These are phyloP conservation scores for Coprinellus micaceus DNA, from an alignment of 768 basidiomycete genomes.

Conservation along the genomic window DNA sequence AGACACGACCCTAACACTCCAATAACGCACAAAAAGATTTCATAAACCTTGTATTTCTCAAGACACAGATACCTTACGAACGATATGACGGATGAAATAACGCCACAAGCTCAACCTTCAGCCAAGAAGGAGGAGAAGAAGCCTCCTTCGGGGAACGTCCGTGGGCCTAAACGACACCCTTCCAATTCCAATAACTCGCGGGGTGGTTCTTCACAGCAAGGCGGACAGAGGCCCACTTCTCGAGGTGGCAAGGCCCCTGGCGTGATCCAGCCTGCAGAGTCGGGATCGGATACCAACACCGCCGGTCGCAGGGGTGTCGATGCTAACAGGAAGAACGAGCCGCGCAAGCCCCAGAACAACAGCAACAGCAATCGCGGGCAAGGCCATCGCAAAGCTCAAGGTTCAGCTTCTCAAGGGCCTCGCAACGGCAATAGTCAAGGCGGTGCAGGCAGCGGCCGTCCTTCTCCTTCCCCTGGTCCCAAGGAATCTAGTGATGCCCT, in stretches of 20 bases:
- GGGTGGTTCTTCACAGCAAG: slow-evolving; percentile 38
- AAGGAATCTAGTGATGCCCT: slow-evolving; percentile 75
- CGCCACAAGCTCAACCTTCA: slow-evolving; percentile 51
- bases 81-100: slow-evolving; percentile 84
- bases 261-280: slow-evolving; percentile 47
- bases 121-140: slow-evolving; percentile 77
- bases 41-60: slow-evolving; percentile 46
- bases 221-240: slow-evolving; percentile 57
- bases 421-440: slow-evolving; percentile 43
- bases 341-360: slow-evolving; percentile 46
- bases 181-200: slow-evolving; percentile 49
- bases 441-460: slow-evolving; percentile 39
- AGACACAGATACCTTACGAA: slow-evolving; percentile 58
- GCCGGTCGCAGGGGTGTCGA: slow-evolving; percentile 49
- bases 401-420: slow-evolving; percentile 54
- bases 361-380: neutral
- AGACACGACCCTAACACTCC: slow-evolving; percentile 22
- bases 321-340: slow-evolving; percentile 51
- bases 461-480: slow-evolving; percentile 45
- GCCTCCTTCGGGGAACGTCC: slow-evolving; percentile 45
- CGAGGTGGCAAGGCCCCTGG: slow-evolving; percentile 52
- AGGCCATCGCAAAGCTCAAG: slow-evolving; percentile 31
- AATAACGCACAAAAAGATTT: slow-evolving; percentile 40
- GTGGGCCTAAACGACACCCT: slow-evolving; percentile 55
- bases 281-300: slow-evolving; percentile 67